These are phyloP conservation scores for Fusarium sp. DNA, from an alignment of 2,329 filamentous ascomycete genomes.

Conservation along the genomic window DNA sequence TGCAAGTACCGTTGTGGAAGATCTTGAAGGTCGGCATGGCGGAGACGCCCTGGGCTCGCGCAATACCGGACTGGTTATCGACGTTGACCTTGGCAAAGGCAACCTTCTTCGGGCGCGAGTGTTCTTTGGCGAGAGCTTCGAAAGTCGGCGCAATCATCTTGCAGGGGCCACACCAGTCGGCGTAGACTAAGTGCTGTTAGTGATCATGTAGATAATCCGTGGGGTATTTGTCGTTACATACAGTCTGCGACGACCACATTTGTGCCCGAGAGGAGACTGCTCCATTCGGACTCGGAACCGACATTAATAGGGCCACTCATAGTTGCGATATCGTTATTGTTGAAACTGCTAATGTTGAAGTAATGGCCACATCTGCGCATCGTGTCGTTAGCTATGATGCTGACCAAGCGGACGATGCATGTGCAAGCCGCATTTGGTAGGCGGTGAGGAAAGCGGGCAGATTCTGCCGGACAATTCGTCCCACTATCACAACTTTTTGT, in stretches of 20 bases:
- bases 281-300: slow-evolving; percentile 79
- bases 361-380: slow-evolving; percentile 46
- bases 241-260: slow-evolving; percentile 91
- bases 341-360: slow-evolving; percentile 14
- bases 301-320: slow-evolving; percentile 70
- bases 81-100: slow-evolving; percentile 95
- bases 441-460: slow-evolving; percentile 39
- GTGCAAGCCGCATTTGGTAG: slow-evolving; percentile 34
- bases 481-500: slow-evolving; percentile 45
- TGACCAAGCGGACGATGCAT: slow-evolving; percentile 33
- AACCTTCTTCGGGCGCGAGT: slow-evolving; percentile 85
- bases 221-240: slow-evolving; percentile 61
- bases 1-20: slow-evolving; percentile 81
- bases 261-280: slow-evolving; percentile 78
- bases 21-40: slow-evolving; percentile 97
- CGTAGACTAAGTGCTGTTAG: slow-evolving; percentile 78
- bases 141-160: slow-evolving; percentile 93
- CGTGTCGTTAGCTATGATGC: slow-evolving; percentile 30
- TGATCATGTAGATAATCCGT: slow-evolving; percentile 10
- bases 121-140: slow-evolving; percentile 84
- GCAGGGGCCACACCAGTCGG: slow-evolving; percentile 95
- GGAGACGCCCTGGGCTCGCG: slow-evolving; percentile 82
- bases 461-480: slow-evolving; percentile 51
- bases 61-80: slow-evolving; percentile 84
- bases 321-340: slow-evolving; percentile 38